Evolutionary conservation across 2,329 filamentous ascomycete species (phyloP).

Genomic region (Phialophora verrucosa): DNA sequence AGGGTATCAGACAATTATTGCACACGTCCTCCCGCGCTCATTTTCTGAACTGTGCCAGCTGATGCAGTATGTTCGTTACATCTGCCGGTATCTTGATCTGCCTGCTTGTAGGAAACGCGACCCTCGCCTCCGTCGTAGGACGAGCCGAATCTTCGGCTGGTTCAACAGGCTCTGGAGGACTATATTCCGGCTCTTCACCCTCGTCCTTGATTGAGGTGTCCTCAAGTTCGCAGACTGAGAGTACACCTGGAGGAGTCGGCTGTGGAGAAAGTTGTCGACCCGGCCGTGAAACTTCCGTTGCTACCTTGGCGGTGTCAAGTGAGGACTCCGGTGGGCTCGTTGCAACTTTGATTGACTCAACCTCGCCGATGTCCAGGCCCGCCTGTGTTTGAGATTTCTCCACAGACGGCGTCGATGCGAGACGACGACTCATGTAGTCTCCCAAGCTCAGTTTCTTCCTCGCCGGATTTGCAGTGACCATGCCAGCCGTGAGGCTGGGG

Average conservation of each 20-base stretch:
- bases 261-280: slow-evolving; percentile 18
- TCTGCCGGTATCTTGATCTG: slow-evolving; percentile 13
- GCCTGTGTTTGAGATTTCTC: slow-evolving; percentile 49
- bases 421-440: slow-evolving; percentile 53
- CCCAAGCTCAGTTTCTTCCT: slow-evolving; percentile 59
- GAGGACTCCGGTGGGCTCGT: slow-evolving; percentile 25
- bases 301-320: slow-evolving; percentile 8
- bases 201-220: slow-evolving; percentile 29
- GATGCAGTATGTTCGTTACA: slow-evolving; percentile 22
- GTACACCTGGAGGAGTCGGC: slow-evolving; percentile 8
- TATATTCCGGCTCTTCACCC: slow-evolving; percentile 31
- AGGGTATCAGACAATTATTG: slow-evolving; percentile 27
- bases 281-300: neutral
- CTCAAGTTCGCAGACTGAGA: slow-evolving; percentile 13
- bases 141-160: neutral
- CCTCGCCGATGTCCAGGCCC: slow-evolving; percentile 15
- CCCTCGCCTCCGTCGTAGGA: neutral
- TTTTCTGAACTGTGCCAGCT: slow-evolving; percentile 24
- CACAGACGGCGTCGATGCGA: slow-evolving; percentile 47
- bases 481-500: slow-evolving; percentile 38
- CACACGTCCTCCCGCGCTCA: slow-evolving; percentile 2
- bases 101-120: neutral
- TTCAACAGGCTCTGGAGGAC: slow-evolving; percentile 22
- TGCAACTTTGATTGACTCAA: slow-evolving; percentile 10
- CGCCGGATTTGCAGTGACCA: slow-evolving; percentile 53